These are phyloP conservation scores for Microbotryum intermedium DNA, from an alignment of 1,284 basidiomycete species.

Conservation along the genomic window DNA sequence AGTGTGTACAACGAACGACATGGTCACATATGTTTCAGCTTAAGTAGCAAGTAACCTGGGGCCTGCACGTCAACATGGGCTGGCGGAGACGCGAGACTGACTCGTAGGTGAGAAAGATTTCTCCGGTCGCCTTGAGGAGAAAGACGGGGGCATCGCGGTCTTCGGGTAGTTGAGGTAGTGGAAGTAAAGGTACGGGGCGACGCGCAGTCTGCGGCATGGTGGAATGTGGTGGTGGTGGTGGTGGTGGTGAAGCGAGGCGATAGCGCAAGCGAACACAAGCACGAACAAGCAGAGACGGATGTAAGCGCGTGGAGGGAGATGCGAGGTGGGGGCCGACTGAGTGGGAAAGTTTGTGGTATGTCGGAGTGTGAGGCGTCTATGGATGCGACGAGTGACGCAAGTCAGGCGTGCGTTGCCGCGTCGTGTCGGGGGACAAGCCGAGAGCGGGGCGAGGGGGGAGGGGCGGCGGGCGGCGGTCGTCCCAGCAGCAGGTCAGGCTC, in stretches of 20 bases:
- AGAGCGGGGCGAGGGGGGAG: no score
- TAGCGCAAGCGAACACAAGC: background rate
- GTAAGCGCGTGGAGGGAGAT: no score
- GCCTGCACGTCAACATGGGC: conserved; percentile 9
- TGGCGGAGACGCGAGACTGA: conserved; percentile 42
- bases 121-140: conserved; percentile 82
- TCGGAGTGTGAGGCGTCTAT: no score
- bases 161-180: conserved; percentile 24
- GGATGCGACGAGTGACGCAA: no score
- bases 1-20: conserved; percentile 21
- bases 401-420: no score
- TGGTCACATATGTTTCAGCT: background rate
- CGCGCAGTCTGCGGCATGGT: conserved; percentile 34
- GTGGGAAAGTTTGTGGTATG: no score
- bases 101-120: conserved; percentile 93
- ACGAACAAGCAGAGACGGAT: background rate
- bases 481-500: no score
- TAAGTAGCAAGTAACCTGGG: no score
- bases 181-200: conserved; percentile 26
- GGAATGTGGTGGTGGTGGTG: background rate
- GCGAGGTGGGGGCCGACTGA: no score
- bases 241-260: background rate
- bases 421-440: no score
- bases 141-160: conserved; percentile 51
- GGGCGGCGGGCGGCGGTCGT: no score